phyloP scores from a whole-genome alignment of 192 early-diverging fungal species.

The Coemansia umbellata region DNA sequence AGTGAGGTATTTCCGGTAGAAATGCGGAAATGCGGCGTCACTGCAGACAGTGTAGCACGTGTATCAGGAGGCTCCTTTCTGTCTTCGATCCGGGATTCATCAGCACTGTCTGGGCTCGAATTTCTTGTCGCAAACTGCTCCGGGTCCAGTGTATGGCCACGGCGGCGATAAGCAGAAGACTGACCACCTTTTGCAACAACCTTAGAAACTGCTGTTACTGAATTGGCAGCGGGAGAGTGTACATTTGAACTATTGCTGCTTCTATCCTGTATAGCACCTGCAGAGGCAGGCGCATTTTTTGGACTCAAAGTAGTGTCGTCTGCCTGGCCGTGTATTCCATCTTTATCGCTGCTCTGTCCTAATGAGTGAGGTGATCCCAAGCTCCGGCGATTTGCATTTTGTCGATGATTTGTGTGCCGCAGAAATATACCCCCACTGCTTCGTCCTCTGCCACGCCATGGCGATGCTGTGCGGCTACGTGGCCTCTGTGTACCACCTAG shows the following conservation, averaged over 20 bases:
- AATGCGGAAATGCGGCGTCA: slow-evolving; percentile 30
- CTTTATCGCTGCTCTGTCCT: neutral
- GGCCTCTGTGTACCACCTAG: neutral
- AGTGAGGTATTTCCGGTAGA: slow-evolving; percentile 20
- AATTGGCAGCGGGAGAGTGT: neutral
- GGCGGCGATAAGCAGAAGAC: slow-evolving; percentile 15
- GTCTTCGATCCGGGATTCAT: neutral
- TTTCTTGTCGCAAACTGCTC: slow-evolving; percentile 16
- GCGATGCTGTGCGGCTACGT: slow-evolving; percentile 33
- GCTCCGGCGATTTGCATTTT: slow-evolving; percentile 11
- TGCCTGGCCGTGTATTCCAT: neutral
- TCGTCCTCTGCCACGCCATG: slow-evolving; percentile 33
- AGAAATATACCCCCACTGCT: slow-evolving; percentile 26
- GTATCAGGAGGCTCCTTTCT: neutral
- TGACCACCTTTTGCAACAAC: neutral
- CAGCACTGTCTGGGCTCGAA: slow-evolving; percentile 1
- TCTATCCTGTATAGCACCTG: slow-evolving; percentile 26
- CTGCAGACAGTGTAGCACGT: slow-evolving; percentile 7
- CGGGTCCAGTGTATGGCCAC: slow-evolving; percentile 39
- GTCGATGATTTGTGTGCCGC: slow-evolving; percentile 16
- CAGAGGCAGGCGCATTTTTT: slow-evolving; percentile 19
- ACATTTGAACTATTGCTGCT: neutral
- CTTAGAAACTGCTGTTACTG: neutral
- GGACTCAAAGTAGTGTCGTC: neutral
- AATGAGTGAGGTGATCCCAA: neutral